Conservation (phyloP, 2,329 filamentous ascomycete genomes). For the Lanzia echinophila region DNA sequence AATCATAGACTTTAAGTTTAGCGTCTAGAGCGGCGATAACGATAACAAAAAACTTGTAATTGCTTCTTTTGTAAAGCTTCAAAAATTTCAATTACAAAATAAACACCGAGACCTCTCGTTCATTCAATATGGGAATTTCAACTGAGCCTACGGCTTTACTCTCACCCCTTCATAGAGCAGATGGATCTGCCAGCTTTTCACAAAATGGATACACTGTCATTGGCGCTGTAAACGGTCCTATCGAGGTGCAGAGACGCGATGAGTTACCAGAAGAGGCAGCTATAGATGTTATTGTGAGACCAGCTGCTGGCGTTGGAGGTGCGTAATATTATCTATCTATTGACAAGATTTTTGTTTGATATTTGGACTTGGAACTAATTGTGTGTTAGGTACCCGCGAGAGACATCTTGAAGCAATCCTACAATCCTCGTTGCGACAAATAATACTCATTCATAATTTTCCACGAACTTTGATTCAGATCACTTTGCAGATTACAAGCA, state of each 20-base stretch:
- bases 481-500: constrained; percentile 66
- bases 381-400: constrained; percentile 54
- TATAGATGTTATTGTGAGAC: constrained; percentile 84
- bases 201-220: constrained; percentile 73
- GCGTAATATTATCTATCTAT: constrained; percentile 26
- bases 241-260: constrained; percentile 83
- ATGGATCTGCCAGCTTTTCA: constrained; percentile 74
- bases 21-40: constrained; percentile 1
- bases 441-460: constrained; percentile 69
- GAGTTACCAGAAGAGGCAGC: constrained; percentile 87
- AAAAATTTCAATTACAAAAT: background rate
- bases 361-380: background rate
- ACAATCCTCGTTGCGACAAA: constrained; percentile 63
- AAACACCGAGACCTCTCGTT: background rate
- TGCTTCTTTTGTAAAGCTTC: background rate
- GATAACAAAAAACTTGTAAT: constrained; percentile 6
- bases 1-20: background rate
- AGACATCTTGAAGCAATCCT: constrained; percentile 76
- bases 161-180: constrained; percentile 59
- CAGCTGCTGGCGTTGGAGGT: constrained; percentile 78
- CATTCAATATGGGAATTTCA: constrained; percentile 32
- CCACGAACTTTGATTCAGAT: constrained; percentile 74
- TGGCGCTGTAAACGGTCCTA: constrained; percentile 82
- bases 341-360: background rate
- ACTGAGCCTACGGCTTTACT: constrained; percentile 41